phyloP scores from a whole-genome alignment of 1,284 basidiomycete genomes.

The Hymenochaete sp. region DNA sequence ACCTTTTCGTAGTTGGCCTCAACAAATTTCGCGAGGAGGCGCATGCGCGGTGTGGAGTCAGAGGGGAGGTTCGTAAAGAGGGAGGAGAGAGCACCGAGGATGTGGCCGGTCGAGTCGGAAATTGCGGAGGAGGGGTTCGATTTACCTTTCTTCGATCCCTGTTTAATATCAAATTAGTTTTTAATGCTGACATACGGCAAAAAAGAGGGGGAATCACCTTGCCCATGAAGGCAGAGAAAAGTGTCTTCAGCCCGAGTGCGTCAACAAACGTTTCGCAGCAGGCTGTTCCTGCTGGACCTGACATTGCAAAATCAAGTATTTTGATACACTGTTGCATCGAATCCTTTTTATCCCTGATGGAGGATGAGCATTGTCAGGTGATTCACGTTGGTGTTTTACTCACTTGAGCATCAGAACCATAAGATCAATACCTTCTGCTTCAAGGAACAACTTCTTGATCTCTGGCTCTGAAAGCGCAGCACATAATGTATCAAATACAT shows the following conservation, averaged over 20 bases:
- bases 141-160: slow-evolving; percentile 57
- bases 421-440: slow-evolving; percentile 91
- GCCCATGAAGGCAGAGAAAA: slow-evolving; percentile 91
- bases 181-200: neutral
- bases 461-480: slow-evolving; percentile 68
- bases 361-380: slow-evolving; percentile 11
- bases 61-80: slow-evolving; percentile 85
- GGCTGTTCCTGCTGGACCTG: slow-evolving; percentile 63
- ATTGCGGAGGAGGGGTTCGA: slow-evolving; percentile 43
- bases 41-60: slow-evolving; percentile 73
- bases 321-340: slow-evolving; percentile 81
- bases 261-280: slow-evolving; percentile 88
- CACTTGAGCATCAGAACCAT: slow-evolving; percentile 97
- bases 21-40: slow-evolving; percentile 89
- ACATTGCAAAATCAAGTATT: slow-evolving; percentile 85
- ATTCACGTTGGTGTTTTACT: slow-evolving; percentile 22
- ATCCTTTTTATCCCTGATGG: slow-evolving; percentile 68
- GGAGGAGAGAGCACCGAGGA: slow-evolving; percentile 82
- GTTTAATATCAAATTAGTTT: neutral
- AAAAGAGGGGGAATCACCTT: slow-evolving; percentile 47
- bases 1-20: slow-evolving; percentile 87
- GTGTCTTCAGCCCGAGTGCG: slow-evolving; percentile 74
- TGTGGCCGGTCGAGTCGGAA: slow-evolving; percentile 74
- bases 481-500: slow-evolving; percentile 85
- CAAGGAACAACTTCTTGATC: slow-evolving; percentile 75